Percentiles rank a stretch among this genome's conserved stretches.
Evolutionary conservation across 2,329 filamentous ascomycete genomes (phyloP).

Genomic region (Chaetothyriales sp.): DNA sequence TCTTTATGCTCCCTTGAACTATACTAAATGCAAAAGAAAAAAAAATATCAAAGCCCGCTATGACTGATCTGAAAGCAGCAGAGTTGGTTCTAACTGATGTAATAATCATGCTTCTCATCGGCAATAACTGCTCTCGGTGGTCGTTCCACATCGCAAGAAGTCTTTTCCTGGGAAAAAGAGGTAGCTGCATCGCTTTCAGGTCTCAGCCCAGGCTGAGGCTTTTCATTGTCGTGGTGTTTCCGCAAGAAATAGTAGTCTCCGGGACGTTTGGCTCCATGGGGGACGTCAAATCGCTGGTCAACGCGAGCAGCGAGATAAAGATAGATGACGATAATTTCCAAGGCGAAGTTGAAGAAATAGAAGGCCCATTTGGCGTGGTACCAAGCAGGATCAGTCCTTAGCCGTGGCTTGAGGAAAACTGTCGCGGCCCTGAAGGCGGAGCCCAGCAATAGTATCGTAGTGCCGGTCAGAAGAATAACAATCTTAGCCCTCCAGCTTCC

Average conservation of each 20-base stretch:
- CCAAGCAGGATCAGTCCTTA: conserved; percentile 43
- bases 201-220: not conserved
- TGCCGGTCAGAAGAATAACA: conserved; percentile 44
- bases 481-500: conserved; percentile 55
- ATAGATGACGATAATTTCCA: conserved; percentile 57
- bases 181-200: conserved; percentile 5
- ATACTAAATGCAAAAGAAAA: too few species aligned
- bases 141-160: conserved; percentile 13
- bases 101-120: not conserved
- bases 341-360: conserved; percentile 62
- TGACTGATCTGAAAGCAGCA: too few species aligned
- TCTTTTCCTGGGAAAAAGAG: conserved; percentile 16
- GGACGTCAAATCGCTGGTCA: conserved; percentile 61
- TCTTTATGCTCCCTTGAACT: too few species aligned
- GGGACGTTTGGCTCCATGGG: conserved; percentile 49
- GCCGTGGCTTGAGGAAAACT: conserved; percentile 37
- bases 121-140: not conserved
- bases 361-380: conserved; percentile 58
- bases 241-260: conserved; percentile 28
- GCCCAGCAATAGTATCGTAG: conserved; percentile 49
- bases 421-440: conserved; percentile 53
- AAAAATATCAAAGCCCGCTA: not conserved
- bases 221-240: not conserved
- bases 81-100: not conserved
- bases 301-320: conserved; percentile 53